Evolutionary conservation across 2,329 filamentous ascomycete genomes (phyloP).

Genomic region (Diplodia seriata): DNA sequence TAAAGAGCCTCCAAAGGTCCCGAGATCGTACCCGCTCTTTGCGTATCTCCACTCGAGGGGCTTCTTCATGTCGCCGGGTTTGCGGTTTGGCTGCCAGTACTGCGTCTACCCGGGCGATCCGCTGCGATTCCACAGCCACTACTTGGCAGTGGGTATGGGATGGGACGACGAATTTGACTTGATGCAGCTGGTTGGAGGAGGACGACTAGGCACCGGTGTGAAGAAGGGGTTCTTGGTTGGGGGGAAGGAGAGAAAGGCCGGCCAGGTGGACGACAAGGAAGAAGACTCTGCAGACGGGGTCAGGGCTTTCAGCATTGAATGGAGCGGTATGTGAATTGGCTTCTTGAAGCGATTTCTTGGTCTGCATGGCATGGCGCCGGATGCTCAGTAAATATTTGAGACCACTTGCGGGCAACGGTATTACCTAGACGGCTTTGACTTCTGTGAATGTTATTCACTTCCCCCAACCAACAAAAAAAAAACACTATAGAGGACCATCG

Average conservation of each 20-base stretch:
- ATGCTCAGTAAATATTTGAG: not conserved
- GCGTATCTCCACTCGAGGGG: slow-evolving; percentile 77
- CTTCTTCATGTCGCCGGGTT: slow-evolving; percentile 88
- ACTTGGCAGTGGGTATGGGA: slow-evolving; percentile 80
- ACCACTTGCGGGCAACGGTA: not conserved
- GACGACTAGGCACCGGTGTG: slow-evolving; percentile 87
- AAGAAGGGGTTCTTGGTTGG: slow-evolving; percentile 95
- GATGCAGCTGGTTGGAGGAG: slow-evolving; percentile 84
- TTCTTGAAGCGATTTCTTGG: not conserved
- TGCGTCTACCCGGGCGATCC: slow-evolving; percentile 96
- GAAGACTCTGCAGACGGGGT: slow-evolving; percentile 15
- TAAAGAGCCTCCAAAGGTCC: slow-evolving; percentile 44
- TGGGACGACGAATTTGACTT: slow-evolving; percentile 89
- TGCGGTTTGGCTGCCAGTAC: slow-evolving; percentile 94
- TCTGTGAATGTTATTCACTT: not conserved
- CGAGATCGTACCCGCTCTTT: slow-evolving; percentile 73
- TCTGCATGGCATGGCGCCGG: not conserved
- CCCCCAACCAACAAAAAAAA: no score
- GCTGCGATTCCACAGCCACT: slow-evolving; percentile 93
- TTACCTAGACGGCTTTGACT: not conserved
- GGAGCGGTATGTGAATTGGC: slow-evolving; percentile 29
- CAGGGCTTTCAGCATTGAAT: slow-evolving; percentile 31
- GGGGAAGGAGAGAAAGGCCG: slow-evolving; percentile 59
- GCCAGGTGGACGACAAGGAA: slow-evolving; percentile 34
- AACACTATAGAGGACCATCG: not conserved